Evolutionary conservation across 495 filamentous ascomycete genomes (phyloP), one percentile per base, ranked within the genome.

Genomic region (Podospora pseudocomata): DNA sequence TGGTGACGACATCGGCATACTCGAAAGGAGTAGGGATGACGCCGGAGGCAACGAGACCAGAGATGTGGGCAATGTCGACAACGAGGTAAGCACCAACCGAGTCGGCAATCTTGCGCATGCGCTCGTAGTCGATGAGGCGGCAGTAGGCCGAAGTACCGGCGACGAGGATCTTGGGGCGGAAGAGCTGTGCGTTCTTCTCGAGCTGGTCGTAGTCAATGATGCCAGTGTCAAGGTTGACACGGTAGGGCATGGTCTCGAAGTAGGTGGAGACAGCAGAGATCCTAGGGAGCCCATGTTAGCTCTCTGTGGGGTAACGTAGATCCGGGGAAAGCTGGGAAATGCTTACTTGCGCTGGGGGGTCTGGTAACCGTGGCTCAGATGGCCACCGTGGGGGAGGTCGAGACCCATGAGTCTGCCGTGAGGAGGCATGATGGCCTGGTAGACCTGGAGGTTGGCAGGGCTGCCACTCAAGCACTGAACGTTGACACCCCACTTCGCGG

Each of bases 121-220:
- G 90, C 70, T 85, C 87, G 82, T 98, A 99, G 82, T 99, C 96
- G 72, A 99, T 98, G 75, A 96, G 86, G 73, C 96, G 91, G 87
- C 94, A 97, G 88, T 99, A 99, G 66, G 96, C 96, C 62, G 93
- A 97, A 71, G 96, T 99, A 78, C 96, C 96, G 68, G 96, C 96
- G 72, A 99, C 94, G 66, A 99, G 85, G 73, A 92, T 85, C 87
- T 97, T 97, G 68, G 96, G 96, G 74, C 96, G 90, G 88, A 95
- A 99, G 73, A 99, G 86, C 76, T 92, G 83, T 65, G 94, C 94
- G 76, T 96, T 94, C 81, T 92, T 88, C 86, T 97, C 92, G 9
- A 98, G 88, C 71, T 84, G 86, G 75, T 94, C 93, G 79, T 99
- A 99, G 83, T 99, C 95, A 68, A 99, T 99, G 80, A 98, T 89